Evolutionary conservation across 306 rosid species (phyloP).

Genomic region (Adenanthera pavonina): DNA sequence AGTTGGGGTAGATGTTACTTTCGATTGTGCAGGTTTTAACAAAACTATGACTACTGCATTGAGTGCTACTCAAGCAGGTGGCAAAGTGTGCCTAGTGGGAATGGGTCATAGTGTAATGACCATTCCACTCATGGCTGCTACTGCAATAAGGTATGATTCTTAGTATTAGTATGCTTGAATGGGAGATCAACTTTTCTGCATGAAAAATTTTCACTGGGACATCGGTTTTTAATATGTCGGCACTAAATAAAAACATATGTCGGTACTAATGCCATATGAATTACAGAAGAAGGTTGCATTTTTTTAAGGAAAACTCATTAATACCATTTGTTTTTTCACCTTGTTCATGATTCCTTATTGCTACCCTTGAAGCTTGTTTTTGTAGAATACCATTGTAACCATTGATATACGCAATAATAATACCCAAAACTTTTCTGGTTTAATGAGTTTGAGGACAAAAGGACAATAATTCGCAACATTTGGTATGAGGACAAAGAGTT

Average conservation of each 20-base stretch:
- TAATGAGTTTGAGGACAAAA: not conserved
- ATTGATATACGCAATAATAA: not conserved
- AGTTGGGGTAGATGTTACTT: slow-evolving; percentile 62
- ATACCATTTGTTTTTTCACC: not conserved
- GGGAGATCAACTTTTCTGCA: not conserved
- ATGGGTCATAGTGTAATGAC: not conserved
- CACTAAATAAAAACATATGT: not conserved
- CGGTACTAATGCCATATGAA: not conserved
- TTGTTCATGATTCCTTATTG: not conserved
- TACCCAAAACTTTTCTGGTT: not conserved
- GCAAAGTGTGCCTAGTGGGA: not conserved
- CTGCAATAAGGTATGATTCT: slow-evolving; percentile 59
- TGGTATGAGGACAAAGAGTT: not conserved
- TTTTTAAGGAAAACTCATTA: not conserved
- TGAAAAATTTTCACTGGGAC: not conserved
- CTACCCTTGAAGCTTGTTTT: not conserved
- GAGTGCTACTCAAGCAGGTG: not conserved
- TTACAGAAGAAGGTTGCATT: not conserved
- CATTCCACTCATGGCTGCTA: not conserved
- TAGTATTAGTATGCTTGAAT: not conserved
- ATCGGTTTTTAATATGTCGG: not conserved
- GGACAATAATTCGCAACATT: not conserved
- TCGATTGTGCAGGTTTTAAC: slow-evolving; percentile 87
- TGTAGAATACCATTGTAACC: not conserved
- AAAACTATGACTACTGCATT: slow-evolving; percentile 58